Evolutionary conservation across 2,329 filamentous ascomycete genomes (phyloP).

Genomic region (Capronia americana): DNA sequence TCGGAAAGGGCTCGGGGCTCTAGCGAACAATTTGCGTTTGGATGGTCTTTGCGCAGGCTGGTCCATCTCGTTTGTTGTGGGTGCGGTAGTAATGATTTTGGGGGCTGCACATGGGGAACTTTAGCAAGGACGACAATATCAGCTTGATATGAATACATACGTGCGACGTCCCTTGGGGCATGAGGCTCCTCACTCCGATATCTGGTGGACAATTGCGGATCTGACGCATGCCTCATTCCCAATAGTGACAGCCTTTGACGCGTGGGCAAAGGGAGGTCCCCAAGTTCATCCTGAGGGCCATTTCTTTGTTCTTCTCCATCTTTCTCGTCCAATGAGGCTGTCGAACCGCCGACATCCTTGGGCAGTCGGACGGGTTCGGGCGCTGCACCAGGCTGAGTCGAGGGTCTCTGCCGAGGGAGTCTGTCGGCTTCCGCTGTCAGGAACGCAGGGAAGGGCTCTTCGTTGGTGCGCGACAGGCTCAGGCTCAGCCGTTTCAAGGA

Average conservation of each 20-base stretch:
- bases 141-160: constrained; percentile 19
- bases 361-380: constrained; percentile 6
- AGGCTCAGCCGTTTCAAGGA: constrained; percentile 38
- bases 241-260: constrained; percentile 69
- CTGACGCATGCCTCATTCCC: constrained; percentile 89
- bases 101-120: constrained; percentile 51
- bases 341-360: constrained; percentile 19
- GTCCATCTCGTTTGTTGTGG: constrained; percentile 69
- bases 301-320: constrained; percentile 15
- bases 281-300: constrained; percentile 23
- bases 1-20: constrained; percentile 34
- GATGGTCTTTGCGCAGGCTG: constrained; percentile 46
- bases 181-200: constrained; percentile 65
- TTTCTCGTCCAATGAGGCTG: constrained; percentile 1
- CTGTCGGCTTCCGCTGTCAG: constrained; percentile 30
- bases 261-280: constrained; percentile 45
- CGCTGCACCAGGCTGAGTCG: constrained; percentile 5
- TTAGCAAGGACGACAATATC: neutral
- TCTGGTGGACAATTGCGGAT: constrained; percentile 82
- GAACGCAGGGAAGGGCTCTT: constrained; percentile 31
- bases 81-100: constrained; percentile 88
- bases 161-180: constrained; percentile 53
- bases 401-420: constrained; percentile 5
- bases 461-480: constrained; percentile 33
- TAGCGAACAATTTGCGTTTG: constrained; percentile 31